Conservation (phyloP, 495 filamentous ascomycete species). For the Hyphodiscus hymeniophilus region DNA sequence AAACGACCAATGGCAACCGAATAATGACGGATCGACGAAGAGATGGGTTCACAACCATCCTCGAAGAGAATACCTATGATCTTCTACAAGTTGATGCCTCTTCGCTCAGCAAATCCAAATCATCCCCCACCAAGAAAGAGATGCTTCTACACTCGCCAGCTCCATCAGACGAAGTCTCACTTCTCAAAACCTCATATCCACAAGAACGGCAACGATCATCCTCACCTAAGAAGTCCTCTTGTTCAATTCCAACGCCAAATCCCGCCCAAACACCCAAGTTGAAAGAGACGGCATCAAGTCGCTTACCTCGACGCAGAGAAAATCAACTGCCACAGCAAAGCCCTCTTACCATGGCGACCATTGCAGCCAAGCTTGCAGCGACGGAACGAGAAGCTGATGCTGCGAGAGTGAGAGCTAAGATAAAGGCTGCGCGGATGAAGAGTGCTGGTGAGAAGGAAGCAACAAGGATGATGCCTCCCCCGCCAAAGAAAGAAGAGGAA, state of each 20-base stretch:
- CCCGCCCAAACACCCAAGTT: conserved; percentile 12
- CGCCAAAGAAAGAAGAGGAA: conserved; percentile 9
- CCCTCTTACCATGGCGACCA: conserved; percentile 42
- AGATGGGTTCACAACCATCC: too few relatives aligned
- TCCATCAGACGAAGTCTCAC: conserved; percentile 7
- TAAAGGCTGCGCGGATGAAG: conserved; percentile 34
- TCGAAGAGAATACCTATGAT: conserved; percentile 37
- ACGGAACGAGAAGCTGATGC: conserved; percentile 49
- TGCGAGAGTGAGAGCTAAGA: conserved; percentile 44
- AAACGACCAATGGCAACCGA: conserved; percentile 34
- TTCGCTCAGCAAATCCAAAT: conserved; percentile 5
- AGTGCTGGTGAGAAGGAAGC: conserved; percentile 5
- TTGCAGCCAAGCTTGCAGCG: conserved; percentile 46
- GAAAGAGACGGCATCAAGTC: conserved; percentile 4
- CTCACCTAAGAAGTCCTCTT: conserved; percentile 15
- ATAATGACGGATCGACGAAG: conserved; percentile 23
- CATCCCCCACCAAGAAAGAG: background rate
- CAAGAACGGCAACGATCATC: conserved; percentile 4
- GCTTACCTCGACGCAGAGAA: conserved; percentile 18
- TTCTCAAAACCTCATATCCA: conserved; percentile 6
- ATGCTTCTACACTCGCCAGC: background rate
- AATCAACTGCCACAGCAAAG: conserved; percentile 34
- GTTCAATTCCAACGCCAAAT: conserved; percentile 5
- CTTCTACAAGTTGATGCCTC: conserved; percentile 16
- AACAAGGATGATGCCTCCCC: conserved; percentile 11